phyloP scores from a whole-genome alignment of 2,329 filamentous ascomycete species.

The Fusarium domesticum region DNA sequence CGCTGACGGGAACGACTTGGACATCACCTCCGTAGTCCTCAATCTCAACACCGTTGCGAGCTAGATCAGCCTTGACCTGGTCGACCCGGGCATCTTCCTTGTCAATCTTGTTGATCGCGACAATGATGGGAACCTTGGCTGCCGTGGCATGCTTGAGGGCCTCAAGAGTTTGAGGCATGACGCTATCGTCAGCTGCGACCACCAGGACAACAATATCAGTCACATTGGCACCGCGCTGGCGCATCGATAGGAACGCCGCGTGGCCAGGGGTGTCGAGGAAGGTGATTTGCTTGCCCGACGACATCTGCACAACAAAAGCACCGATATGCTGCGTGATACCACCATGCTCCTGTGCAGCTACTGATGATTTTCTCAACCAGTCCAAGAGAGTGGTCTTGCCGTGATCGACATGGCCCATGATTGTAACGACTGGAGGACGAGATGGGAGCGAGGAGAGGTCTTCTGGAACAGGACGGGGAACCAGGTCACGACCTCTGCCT shows the following conservation, averaged over 20 bases:
- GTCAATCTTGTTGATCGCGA: constrained; percentile 97
- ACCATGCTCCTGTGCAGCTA: constrained; percentile 87
- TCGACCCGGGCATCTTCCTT: constrained; percentile 79
- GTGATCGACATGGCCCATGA: constrained; percentile 99
- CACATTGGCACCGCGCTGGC: constrained; percentile 89
- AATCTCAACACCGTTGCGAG: constrained; percentile 79
- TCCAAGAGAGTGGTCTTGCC: constrained; percentile 97
- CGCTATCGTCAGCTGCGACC: constrained; percentile 93
- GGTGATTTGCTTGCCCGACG: constrained; percentile 84
- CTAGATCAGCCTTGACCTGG: constrained; percentile 82
- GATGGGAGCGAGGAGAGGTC: constrained; percentile 66
- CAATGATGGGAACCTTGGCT: constrained; percentile 90
- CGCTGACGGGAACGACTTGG: constrained; percentile 86
- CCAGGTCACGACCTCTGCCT: constrained; percentile 66
- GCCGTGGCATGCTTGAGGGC: constrained; percentile 88
- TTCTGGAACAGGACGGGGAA: constrained; percentile 63
- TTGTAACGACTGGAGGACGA: constrained; percentile 91
- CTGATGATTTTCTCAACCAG: constrained; percentile 86
- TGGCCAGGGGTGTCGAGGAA: constrained; percentile 97
- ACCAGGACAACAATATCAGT: constrained; percentile 97
- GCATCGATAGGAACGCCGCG: constrained; percentile 93
- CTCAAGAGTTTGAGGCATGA: constrained; percentile 95
- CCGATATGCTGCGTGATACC: constrained; percentile 99
- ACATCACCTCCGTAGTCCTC: constrained; percentile 95
- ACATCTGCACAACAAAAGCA: constrained; percentile 88